A percentile compares a stretch with the other conserved stretches of the same genome.
Conservation (phyloP, 352 stramenopile species). For the Globisporangium nagaii region DNA sequence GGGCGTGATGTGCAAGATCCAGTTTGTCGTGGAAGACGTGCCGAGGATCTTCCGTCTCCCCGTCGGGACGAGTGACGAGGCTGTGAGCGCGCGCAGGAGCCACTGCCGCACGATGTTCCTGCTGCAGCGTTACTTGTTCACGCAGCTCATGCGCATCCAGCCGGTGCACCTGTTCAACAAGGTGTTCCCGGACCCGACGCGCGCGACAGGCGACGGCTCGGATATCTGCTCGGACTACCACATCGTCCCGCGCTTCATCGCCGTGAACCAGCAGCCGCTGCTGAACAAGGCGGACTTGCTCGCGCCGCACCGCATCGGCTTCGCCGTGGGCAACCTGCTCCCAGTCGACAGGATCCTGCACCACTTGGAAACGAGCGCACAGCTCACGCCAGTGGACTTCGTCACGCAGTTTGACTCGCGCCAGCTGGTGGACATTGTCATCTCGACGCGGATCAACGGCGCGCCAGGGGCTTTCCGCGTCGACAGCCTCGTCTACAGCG, state of each 20-base stretch:
- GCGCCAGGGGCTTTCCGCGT: constrained; percentile 54
- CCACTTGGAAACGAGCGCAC: constrained; percentile 53
- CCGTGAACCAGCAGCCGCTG: constrained; percentile 50
- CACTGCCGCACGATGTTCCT: constrained; percentile 57
- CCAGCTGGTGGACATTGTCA: constrained; percentile 58
- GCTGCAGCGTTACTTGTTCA: constrained; percentile 74
- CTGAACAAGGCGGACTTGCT: constrained; percentile 60
- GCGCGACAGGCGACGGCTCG: constrained; percentile 43
- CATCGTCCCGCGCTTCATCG: constrained; percentile 78
- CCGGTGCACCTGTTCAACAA: constrained; percentile 61
- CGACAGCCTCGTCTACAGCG: constrained; percentile 39
- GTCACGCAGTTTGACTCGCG: constrained; percentile 39
- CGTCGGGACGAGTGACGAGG: constrained; percentile 10
- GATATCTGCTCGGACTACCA: constrained; percentile 77
- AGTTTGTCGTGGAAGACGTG: constrained; percentile 59
- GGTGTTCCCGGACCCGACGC: constrained; percentile 44
- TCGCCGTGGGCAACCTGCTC: constrained; percentile 60
- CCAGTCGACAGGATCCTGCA: constrained; percentile 57
- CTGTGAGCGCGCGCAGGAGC: constrained; percentile 17
- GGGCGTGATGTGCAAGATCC: constrained; percentile 73
- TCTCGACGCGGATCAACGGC: constrained; percentile 72
- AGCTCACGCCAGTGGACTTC: constrained; percentile 44
- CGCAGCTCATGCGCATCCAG: constrained; percentile 71
- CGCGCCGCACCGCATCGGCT: constrained; percentile 74
- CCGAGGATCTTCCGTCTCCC: constrained; percentile 35